Percentiles rank a stretch among this genome's conserved stretches.
These are phyloP conservation scores for Phylloboletellus chloephorus DNA, from an alignment of 1,284 basidiomycete species.

Conservation along the genomic window DNA sequence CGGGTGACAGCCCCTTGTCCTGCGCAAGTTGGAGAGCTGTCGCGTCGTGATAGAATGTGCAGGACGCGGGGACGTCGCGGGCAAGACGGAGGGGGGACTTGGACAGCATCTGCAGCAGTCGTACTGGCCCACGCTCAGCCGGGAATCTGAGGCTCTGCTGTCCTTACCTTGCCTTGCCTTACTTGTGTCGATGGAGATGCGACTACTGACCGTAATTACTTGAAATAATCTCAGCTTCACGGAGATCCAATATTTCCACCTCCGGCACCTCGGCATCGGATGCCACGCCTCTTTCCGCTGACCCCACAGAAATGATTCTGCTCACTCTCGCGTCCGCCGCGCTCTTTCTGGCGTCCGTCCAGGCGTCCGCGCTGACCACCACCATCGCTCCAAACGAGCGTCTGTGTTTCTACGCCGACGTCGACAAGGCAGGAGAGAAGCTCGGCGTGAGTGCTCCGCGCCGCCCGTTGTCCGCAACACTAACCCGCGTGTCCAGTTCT, in stretches of 20 bases:
- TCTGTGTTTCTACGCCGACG: constrained; percentile 93
- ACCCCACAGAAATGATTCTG: constrained; percentile 19
- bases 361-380: constrained; percentile 81
- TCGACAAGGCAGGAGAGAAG: constrained; percentile 92
- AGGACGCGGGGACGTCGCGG: constrained; percentile 6
- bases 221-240: constrained; percentile 10
- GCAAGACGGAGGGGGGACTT: constrained; percentile 2
- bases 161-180: constrained; percentile 25
- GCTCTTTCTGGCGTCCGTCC: constrained; percentile 23
- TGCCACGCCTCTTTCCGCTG: constrained; percentile 14
- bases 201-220: too few relatives aligned
- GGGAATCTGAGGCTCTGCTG: too few relatives aligned
- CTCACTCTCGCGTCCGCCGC: constrained; percentile 15
- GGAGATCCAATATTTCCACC: constrained; percentile 12
- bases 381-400: constrained; percentile 81
- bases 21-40: not conserved
- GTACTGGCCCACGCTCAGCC: too few relatives aligned
- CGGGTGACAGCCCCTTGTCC: constrained; percentile 15
- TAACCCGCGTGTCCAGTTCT: constrained; percentile 39
- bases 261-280: constrained; percentile 18
- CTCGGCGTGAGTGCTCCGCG: constrained; percentile 60
- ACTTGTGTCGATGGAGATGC: too few relatives aligned
- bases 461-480: constrained; percentile 1
- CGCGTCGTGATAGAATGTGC: constrained; percentile 8
- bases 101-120: not conserved